Evolutionary conservation across 495 filamentous ascomycete species (phyloP).

Genomic region (Xylona heveae): DNA sequence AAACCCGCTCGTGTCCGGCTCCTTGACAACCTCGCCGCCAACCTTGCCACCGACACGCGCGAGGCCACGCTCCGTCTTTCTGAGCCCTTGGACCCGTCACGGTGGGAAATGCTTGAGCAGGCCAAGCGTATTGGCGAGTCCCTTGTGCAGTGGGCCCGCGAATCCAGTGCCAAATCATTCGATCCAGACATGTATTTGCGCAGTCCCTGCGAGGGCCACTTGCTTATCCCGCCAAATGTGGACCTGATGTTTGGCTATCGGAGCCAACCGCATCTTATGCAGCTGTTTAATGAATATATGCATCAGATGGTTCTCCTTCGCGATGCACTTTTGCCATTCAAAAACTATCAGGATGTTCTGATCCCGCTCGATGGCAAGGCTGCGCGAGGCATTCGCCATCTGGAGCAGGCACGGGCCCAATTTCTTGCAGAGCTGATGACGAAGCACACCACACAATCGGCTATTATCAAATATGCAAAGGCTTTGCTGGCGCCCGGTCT

Average conservation of each 20-base stretch:
- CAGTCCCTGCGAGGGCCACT: slow-evolving; percentile 16
- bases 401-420: slow-evolving; percentile 8
- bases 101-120: slow-evolving; percentile 13
- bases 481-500: slow-evolving; percentile 10
- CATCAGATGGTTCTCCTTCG: slow-evolving; percentile 18
- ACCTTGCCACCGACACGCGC: slow-evolving; percentile 12
- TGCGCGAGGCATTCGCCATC: slow-evolving; percentile 8
- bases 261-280: slow-evolving; percentile 13
- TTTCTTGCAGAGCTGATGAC: slow-evolving; percentile 14
- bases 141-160: slow-evolving; percentile 12
- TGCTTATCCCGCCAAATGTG: slow-evolving; percentile 10
- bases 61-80: slow-evolving; percentile 13
- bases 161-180: slow-evolving; percentile 5
- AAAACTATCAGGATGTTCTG: slow-evolving; percentile 15
- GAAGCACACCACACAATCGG: slow-evolving; percentile 8
- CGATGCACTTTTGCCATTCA: slow-evolving; percentile 15
- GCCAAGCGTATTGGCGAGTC: slow-evolving; percentile 11
- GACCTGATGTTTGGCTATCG: slow-evolving; percentile 14
- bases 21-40: slow-evolving; percentile 13
- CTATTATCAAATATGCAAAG: slow-evolving; percentile 10
- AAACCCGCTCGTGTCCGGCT: slow-evolving; percentile 8
- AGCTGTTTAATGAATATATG: slow-evolving; percentile 17
- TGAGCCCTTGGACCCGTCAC: slow-evolving; percentile 8
- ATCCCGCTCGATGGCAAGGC: slow-evolving; percentile 9
- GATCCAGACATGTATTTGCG: slow-evolving; percentile 9